Evolutionary conservation across 2,329 filamentous ascomycete genomes (phyloP).

Genomic region (Waltergamsia citrina): DNA sequence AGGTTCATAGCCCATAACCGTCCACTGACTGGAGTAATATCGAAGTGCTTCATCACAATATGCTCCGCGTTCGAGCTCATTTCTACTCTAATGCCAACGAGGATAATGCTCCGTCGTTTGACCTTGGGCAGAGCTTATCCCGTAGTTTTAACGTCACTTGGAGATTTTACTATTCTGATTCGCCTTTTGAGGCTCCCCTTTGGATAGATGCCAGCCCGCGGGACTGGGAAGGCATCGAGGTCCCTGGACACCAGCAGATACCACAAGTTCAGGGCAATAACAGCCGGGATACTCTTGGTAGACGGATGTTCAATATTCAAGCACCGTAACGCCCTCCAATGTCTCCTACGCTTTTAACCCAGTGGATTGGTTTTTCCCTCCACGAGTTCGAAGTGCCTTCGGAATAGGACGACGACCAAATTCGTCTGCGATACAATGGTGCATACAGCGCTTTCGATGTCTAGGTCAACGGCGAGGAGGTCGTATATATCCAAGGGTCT

Average conservation of each 20-base stretch:
- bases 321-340: constrained; percentile 53
- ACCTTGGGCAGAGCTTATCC: constrained; percentile 21
- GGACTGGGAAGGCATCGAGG: constrained; percentile 34
- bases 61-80: constrained; percentile 7
- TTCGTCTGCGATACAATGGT: constrained; percentile 60
- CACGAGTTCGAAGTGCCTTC: constrained; percentile 43
- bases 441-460: constrained; percentile 65
- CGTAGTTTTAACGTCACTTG: constrained; percentile 33
- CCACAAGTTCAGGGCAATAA: constrained; percentile 64
- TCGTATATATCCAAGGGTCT: constrained; percentile 61
- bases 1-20: neutral
- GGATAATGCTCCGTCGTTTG: constrained; percentile 20
- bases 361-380: constrained; percentile 53
- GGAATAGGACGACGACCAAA: constrained; percentile 24
- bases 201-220: constrained; percentile 8
- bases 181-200: constrained; percentile 15
- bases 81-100: constrained; percentile 3
- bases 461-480: constrained; percentile 53
- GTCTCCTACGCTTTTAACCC: constrained; percentile 45
- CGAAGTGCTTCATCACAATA: constrained; percentile 8
- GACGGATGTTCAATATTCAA: constrained; percentile 58
- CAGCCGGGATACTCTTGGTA: constrained; percentile 60
- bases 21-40: constrained; percentile 19
- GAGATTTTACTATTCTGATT: constrained; percentile 23
- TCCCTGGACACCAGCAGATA: constrained; percentile 57